Conservation (phyloP, 805 yeast species). For the Candida ponderosae region DNA sequence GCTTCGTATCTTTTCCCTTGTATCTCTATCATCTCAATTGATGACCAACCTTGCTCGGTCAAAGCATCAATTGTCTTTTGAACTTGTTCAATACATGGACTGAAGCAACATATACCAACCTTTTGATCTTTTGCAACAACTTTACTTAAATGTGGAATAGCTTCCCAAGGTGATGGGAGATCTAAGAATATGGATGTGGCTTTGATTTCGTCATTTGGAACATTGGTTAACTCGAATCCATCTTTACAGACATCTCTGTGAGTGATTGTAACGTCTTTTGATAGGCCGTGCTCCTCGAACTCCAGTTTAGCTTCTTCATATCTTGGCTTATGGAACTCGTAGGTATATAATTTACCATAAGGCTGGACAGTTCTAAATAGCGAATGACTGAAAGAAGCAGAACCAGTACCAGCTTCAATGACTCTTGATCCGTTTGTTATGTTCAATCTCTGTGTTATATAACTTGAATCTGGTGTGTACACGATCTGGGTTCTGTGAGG, state of each 20-base stretch:
- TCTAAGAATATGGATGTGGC: conserved; percentile 83
- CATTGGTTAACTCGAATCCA: conserved; percentile 58
- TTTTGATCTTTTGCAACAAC: conserved; percentile 48
- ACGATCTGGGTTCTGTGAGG: conserved; percentile 98
- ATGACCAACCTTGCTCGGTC: conserved; percentile 71
- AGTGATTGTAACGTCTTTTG: conserved; percentile 53
- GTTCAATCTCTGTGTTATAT: conserved; percentile 74
- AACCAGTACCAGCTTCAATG: conserved; percentile 97
- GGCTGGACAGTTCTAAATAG: conserved; percentile 64
- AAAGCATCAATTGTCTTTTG: conserved; percentile 74
- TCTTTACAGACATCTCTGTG: conserved; percentile 90
- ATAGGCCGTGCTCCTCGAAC: conserved; percentile 64
- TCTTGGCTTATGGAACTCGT: conserved; percentile 86
- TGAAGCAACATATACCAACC: conserved; percentile 84
- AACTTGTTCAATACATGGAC: conserved; percentile 98
- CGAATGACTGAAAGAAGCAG: conserved; percentile 92
- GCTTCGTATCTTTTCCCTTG: conserved; percentile 84
- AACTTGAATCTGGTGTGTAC: conserved; percentile 91
- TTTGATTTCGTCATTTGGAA: conserved; percentile 27
- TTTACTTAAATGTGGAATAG: conserved; percentile 60
- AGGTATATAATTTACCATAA: conserved; percentile 66
- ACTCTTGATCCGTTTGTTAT: conserved; percentile 71
- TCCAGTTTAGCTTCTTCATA: conserved; percentile 73
- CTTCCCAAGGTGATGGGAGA: conserved; percentile 95
- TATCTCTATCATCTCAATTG: conserved; percentile 88